A percentile compares a stretch with the other conserved stretches of the same genome.
These are phyloP conservation scores for Pestalotiopsis sp. DNA, from an alignment of 2,329 filamentous ascomycete genomes.

Conservation along the genomic window DNA sequence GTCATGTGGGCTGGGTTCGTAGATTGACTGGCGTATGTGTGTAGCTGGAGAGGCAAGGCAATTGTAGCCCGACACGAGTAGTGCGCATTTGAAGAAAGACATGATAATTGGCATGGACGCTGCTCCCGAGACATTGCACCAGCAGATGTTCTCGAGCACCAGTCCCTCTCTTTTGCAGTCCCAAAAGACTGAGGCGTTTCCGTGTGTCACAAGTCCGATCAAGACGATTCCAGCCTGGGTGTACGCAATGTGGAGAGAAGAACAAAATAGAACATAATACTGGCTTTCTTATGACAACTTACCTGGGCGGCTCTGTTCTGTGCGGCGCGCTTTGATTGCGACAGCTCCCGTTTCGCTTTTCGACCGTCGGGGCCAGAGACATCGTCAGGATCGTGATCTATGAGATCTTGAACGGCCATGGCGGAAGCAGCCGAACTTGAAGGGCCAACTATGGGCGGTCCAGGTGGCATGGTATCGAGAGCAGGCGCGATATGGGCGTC, in stretches of 20 bases:
- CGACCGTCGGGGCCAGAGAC: slow-evolving; percentile 50
- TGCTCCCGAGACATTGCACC: not conserved
- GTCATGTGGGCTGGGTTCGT: not conserved
- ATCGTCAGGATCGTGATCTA: slow-evolving; percentile 34
- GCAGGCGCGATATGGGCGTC: slow-evolving; percentile 20
- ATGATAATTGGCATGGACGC: not conserved
- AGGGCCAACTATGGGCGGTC: slow-evolving; percentile 28
- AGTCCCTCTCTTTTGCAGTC: not conserved
- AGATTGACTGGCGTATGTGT: not conserved
- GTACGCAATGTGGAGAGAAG: not conserved
- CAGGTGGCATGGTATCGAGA: slow-evolving; percentile 33
- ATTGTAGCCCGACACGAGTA: not conserved
- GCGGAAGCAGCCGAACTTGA: slow-evolving; percentile 17
- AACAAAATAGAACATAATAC: not conserved
- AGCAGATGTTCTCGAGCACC: not conserved
- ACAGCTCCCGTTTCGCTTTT: slow-evolving; percentile 87
- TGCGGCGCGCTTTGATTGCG: slow-evolving; percentile 92
- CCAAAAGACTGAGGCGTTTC: not conserved
- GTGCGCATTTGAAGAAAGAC: not conserved
- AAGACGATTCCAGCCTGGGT: not conserved
- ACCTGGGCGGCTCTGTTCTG: slow-evolving; percentile 98
- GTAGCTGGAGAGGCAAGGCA: not conserved
- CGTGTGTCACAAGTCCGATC: not conserved
- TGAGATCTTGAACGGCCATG: slow-evolving; percentile 31
- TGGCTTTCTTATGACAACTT: slow-evolving; percentile 35